Conservation (phyloP, 768 basidiomycete genomes). For the Tulasnella sp. region DNA sequence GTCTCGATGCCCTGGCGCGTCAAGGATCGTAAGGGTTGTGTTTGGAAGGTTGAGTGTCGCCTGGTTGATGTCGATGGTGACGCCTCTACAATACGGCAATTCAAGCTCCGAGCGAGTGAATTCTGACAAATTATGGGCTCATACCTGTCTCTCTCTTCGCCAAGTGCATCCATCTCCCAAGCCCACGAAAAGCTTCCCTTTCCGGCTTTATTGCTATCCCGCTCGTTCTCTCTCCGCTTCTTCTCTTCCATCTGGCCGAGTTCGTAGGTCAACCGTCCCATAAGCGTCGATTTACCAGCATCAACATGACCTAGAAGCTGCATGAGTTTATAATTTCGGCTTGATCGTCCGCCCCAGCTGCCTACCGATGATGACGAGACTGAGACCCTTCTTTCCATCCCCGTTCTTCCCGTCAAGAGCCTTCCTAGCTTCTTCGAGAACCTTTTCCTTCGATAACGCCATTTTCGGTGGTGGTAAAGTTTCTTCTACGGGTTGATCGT, state of each 20-base stretch:
- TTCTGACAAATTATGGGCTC: not conserved
- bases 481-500: slow-evolving; percentile 30
- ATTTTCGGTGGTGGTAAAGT: slow-evolving; percentile 47
- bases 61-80: slow-evolving; percentile 94
- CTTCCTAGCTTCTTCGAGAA: slow-evolving; percentile 66
- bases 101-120: not conserved
- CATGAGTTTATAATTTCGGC: slow-evolving; percentile 1
- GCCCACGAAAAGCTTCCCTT: slow-evolving; percentile 97
- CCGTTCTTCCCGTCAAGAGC: slow-evolving; percentile 37
- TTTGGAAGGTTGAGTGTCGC: slow-evolving; percentile 64
- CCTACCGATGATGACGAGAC: slow-evolving; percentile 85
- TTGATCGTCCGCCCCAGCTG: not conserved
- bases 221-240: slow-evolving; percentile 69
- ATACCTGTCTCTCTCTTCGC: slow-evolving; percentile 87
- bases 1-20: slow-evolving; percentile 94
- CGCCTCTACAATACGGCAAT: slow-evolving; percentile 47
- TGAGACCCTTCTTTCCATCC: slow-evolving; percentile 55
- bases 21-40: slow-evolving; percentile 81
- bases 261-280: slow-evolving; percentile 91
- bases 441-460: slow-evolving; percentile 61
- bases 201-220: slow-evolving; percentile 78
- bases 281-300: slow-evolving; percentile 95
- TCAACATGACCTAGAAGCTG: slow-evolving; percentile 77
- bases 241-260: slow-evolving; percentile 82
- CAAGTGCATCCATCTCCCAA: slow-evolving; percentile 90